Evolutionary conservation across 1,139 yeast species (phyloP).

Genomic region (Geotrichum klebahnii): DNA sequence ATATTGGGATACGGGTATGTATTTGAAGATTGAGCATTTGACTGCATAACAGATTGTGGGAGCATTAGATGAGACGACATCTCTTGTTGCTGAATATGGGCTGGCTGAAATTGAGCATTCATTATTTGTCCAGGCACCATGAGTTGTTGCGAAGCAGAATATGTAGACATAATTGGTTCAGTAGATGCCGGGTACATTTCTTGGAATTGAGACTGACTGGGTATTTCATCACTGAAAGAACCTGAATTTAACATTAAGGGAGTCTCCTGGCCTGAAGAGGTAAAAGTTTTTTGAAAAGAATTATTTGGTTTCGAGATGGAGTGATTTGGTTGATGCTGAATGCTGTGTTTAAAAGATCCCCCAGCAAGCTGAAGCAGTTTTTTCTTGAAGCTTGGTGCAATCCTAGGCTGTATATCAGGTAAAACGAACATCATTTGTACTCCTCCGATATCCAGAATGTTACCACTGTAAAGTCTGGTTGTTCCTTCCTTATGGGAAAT

Average conservation of each 20-base stretch:
- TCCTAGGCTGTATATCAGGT: slow-evolving; percentile 78
- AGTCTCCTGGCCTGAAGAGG: neutral
- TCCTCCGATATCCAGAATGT: slow-evolving; percentile 88
- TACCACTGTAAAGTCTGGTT: slow-evolving; percentile 67
- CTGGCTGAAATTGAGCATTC: neutral
- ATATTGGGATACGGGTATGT: neutral
- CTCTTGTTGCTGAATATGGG: neutral
- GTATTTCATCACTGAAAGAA: neutral
- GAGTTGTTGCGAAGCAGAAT: slow-evolving; percentile 5
- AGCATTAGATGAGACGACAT: neutral
- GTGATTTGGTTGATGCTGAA: neutral
- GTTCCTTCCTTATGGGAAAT: slow-evolving; percentile 49
- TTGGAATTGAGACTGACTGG: slow-evolving; percentile 5
- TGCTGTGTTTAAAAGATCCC: neutral
- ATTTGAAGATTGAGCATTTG: neutral
- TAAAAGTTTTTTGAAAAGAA: neutral
- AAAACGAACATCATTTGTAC: slow-evolving; percentile 98
- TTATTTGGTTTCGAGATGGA: neutral
- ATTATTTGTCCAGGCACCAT: slow-evolving; percentile 2
- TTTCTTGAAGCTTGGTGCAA: slow-evolving; percentile 28
- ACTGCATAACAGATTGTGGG: neutral
- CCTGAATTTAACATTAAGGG: neutral
- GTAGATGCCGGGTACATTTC: neutral
- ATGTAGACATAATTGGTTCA: neutral
- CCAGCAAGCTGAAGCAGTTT: slow-evolving; percentile 1